A percentile compares a stretch with the other conserved stretches of the same genome.
phyloP scores from a whole-genome alignment of 163 green algal genomes.

The Chlorella variabilis region DNA sequence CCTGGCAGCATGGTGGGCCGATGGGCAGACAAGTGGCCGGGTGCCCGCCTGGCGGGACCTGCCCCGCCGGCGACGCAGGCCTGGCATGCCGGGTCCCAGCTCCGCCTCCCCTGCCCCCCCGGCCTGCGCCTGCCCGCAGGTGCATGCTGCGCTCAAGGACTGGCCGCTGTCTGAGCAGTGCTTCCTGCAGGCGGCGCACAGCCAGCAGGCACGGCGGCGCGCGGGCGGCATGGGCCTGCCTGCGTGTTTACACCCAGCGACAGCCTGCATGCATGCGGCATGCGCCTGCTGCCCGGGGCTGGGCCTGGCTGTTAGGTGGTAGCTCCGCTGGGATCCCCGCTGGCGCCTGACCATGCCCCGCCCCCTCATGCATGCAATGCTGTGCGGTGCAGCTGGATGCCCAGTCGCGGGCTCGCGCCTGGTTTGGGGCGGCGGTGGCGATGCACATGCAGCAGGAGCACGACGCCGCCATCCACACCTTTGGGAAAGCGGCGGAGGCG shows the following conservation, averaged over 20 bases:
- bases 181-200: constrained; percentile 35
- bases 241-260: no score
- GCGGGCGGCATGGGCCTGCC: no score
- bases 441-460: constrained; percentile 43
- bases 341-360: background rate
- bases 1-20: no score
- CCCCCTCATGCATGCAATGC: no score
- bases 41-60: no score
- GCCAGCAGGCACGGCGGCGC: background rate
- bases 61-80: no score
- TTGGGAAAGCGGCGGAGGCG: constrained; percentile 9
- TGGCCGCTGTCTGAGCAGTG: constrained; percentile 44
- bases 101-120: no score
- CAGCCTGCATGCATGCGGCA: background rate
- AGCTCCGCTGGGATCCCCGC: no score
- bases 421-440: constrained; percentile 53
- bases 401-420: constrained; percentile 23
- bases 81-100: no score
- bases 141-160: constrained; percentile 22
- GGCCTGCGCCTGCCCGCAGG: constrained; percentile 53
- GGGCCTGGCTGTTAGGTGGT: no score
- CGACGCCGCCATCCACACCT: constrained; percentile 10
- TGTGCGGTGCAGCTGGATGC: constrained; percentile 41
- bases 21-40: no score
- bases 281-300: background rate